Evolutionary conservation across 306 rosid genomes (phyloP).

Genomic region (Castanopsis chinensis): DNA sequence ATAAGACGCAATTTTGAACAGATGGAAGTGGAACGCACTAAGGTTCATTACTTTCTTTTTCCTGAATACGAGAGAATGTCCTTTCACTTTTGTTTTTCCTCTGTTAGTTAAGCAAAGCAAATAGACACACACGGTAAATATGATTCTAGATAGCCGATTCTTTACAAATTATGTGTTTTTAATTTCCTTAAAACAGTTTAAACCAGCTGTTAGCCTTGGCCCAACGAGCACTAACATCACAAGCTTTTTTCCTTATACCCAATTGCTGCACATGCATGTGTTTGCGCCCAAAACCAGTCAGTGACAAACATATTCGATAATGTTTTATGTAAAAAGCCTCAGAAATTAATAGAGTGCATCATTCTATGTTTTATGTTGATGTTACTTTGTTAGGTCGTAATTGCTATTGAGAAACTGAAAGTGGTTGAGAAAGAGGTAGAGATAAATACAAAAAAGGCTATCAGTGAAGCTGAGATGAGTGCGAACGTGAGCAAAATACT

Average conservation of each 20-base stretch:
- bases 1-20: slow-evolving; percentile 72
- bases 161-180: neutral
- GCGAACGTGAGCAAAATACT: slow-evolving; percentile 88
- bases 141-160: neutral
- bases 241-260: too few species aligned
- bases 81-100: neutral
- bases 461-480: slow-evolving; percentile 94
- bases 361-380: neutral
- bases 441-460: slow-evolving; percentile 80
- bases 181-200: neutral
- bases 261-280: too few species aligned
- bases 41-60: slow-evolving; percentile 55
- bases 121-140: neutral
- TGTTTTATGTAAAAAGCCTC: neutral
- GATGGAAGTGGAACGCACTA: slow-evolving; percentile 95
- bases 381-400: slow-evolving; percentile 36
- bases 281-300: neutral
- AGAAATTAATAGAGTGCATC: neutral
- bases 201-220: neutral
- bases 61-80: neutral
- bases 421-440: slow-evolving; percentile 84
- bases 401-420: slow-evolving; percentile 73
- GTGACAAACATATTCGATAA: neutral
- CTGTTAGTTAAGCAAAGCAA: too few species aligned
- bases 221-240: too few species aligned